These are phyloP conservation scores for Ceratocystis eucalypticola DNA, from an alignment of 2,329 filamentous ascomycete genomes.

Conservation along the genomic window DNA sequence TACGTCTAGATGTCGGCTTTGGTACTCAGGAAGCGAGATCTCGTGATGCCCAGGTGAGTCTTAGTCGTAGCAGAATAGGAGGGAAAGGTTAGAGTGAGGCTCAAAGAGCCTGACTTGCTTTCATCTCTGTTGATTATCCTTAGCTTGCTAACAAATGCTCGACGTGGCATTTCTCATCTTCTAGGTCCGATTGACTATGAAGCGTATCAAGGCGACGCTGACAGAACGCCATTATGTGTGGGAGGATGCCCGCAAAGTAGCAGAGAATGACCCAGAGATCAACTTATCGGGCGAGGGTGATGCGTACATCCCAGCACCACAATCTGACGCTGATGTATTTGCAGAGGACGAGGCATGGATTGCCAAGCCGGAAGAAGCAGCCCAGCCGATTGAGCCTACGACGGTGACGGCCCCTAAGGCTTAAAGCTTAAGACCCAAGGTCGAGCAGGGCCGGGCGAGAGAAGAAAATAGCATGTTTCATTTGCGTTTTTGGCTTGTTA, in stretches of 20 bases:
- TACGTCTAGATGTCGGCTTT: conserved; percentile 54
- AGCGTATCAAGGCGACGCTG: conserved; percentile 67
- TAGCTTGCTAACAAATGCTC: neutral
- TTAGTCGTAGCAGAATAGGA: neutral
- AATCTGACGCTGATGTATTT: conserved; percentile 27
- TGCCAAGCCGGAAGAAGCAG: conserved; percentile 15
- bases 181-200: conserved; percentile 65
- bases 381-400: conserved; percentile 4
- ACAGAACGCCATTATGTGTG: conserved; percentile 83
- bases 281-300: conserved; percentile 39
- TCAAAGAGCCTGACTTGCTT: neutral
- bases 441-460: neutral
- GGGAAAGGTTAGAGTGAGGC: neutral
- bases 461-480: neutral
- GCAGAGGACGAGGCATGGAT: conserved; percentile 26
- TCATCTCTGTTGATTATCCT: neutral
- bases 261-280: conserved; percentile 53
- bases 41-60: conserved; percentile 53
- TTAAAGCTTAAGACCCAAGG: neutral
- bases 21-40: conserved; percentile 53
- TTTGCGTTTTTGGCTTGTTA: neutral
- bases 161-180: neutral
- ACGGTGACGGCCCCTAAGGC: conserved; percentile 8
- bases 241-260: conserved; percentile 58
- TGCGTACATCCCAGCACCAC: conserved; percentile 35